Evolutionary conservation across 768 basidiomycete genomes (phyloP).

Genomic region (Nidularia pulvinata): DNA sequence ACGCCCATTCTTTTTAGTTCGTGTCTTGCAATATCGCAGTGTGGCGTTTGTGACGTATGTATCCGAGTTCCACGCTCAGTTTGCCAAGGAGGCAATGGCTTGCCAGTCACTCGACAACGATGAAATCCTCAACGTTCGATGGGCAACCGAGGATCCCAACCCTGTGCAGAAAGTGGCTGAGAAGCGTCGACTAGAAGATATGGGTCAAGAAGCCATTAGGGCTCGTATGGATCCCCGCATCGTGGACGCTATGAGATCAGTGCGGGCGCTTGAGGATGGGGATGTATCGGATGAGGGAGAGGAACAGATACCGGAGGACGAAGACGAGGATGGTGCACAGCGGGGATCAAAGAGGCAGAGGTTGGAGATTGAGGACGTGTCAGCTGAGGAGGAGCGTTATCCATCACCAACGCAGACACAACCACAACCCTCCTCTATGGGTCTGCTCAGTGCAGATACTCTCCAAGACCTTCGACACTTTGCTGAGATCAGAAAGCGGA

Average conservation of each 20-base stretch:
- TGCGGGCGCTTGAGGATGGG: constrained; percentile 91
- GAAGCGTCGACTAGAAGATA: constrained; percentile 77
- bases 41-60: constrained; percentile 98
- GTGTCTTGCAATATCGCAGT: constrained; percentile 90
- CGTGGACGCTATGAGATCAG: constrained; percentile 84
- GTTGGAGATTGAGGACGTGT: constrained; percentile 31
- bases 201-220: constrained; percentile 86
- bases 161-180: constrained; percentile 88
- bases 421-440: constrained; percentile 36
- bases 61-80: constrained; percentile 84
- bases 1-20: constrained; percentile 45
- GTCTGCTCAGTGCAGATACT: constrained; percentile 82
- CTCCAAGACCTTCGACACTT: constrained; percentile 91
- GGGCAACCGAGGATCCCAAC: constrained; percentile 99
- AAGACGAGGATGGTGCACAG: constrained; percentile 26
- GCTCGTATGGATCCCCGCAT: constrained; percentile 85
- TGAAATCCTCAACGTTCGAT: constrained; percentile 97
- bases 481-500: constrained; percentile 79
- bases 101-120: constrained; percentile 97
- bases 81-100: constrained; percentile 99
- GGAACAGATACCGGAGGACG: constrained; percentile 17
- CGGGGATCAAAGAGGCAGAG: constrained; percentile 29
- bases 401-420: constrained; percentile 15
- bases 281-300: constrained; percentile 41
- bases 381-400: constrained; percentile 16